phyloP scores from a whole-genome alignment of 257 asterid genomes.

The Solanum pinnatisectum region DNA sequence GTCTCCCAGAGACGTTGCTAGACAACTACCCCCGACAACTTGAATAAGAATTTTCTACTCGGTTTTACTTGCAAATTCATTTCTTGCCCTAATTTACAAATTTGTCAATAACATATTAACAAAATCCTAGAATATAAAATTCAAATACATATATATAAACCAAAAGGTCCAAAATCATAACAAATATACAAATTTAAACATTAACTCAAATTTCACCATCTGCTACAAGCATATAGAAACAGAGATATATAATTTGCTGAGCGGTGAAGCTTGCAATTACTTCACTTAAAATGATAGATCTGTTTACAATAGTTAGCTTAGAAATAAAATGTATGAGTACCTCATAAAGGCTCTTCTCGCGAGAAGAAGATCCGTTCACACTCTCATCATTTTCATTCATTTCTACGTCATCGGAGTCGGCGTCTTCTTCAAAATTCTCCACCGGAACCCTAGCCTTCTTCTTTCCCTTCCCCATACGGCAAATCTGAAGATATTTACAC shows the following conservation, averaged over 20 bases:
- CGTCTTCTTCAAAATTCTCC: constrained; percentile 22
- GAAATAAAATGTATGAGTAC: constrained; percentile 9
- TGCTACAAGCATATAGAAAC: background rate
- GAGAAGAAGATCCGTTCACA: constrained; percentile 25
- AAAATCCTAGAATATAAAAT: too few relatives aligned
- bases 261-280: too few relatives aligned
- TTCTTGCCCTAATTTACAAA: too few relatives aligned
- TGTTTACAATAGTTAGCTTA: too few relatives aligned
- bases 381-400: background rate
- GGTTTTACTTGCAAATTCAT: too few relatives aligned
- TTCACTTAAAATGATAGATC: background rate
- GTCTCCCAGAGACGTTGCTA: too few relatives aligned
- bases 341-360: constrained; percentile 60
- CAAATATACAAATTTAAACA: too few relatives aligned
- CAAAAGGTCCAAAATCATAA: too few relatives aligned
- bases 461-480: constrained; percentile 49
- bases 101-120: too few relatives aligned
- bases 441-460: constrained; percentile 49
- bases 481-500: background rate
- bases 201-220: background rate
- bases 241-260: background rate
- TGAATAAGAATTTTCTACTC: too few relatives aligned
- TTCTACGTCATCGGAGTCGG: background rate
- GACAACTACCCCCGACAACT: too few relatives aligned
- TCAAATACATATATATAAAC: too few relatives aligned